Percentiles rank a stretch among this genome's conserved stretches.
phyloP scores from a whole-genome alignment of 1,284 basidiomycete genomes.

The Cystobasidium sp. region DNA sequence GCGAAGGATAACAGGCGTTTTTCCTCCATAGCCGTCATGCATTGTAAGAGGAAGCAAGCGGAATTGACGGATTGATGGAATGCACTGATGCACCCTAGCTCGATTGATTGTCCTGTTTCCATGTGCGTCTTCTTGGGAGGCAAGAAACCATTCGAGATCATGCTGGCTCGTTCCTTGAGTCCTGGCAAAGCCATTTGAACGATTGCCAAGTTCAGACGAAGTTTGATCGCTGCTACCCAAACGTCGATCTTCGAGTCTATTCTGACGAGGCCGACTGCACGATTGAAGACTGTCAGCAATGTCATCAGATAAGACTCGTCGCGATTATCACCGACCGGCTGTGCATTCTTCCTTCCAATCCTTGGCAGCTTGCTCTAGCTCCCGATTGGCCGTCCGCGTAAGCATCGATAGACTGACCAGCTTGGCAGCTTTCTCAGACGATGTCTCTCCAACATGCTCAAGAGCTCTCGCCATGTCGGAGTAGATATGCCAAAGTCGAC shows the following conservation, averaged over 20 bases:
- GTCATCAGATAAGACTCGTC: neutral
- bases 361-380: constrained; percentile 33
- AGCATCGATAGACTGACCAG: constrained; percentile 39
- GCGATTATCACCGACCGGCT: neutral
- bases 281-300: neutral
- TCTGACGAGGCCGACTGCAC: constrained; percentile 22
- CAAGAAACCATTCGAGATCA: constrained; percentile 34
- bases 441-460: constrained; percentile 27
- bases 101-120: constrained; percentile 16
- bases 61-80: constrained; percentile 42
- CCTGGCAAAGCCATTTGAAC: constrained; percentile 43
- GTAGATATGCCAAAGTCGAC: constrained; percentile 40
- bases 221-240: constrained; percentile 38
- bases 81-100: constrained; percentile 35
- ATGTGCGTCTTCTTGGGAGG: constrained; percentile 15
- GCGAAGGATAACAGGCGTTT: constrained; percentile 40
- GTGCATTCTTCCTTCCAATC: constrained; percentile 42
- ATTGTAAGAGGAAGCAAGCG: constrained; percentile 35
- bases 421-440: constrained; percentile 38
- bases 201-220: constrained; percentile 41
- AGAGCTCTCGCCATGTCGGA: constrained; percentile 37
- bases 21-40: constrained; percentile 37
- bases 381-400: constrained; percentile 38
- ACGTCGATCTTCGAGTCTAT: constrained; percentile 39
- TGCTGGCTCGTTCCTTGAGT: constrained; percentile 32